Evolutionary conservation across 768 basidiomycete genomes (phyloP), one percentile per base, ranked within the genome.

Genomic region (Suillus subluteus): DNA sequence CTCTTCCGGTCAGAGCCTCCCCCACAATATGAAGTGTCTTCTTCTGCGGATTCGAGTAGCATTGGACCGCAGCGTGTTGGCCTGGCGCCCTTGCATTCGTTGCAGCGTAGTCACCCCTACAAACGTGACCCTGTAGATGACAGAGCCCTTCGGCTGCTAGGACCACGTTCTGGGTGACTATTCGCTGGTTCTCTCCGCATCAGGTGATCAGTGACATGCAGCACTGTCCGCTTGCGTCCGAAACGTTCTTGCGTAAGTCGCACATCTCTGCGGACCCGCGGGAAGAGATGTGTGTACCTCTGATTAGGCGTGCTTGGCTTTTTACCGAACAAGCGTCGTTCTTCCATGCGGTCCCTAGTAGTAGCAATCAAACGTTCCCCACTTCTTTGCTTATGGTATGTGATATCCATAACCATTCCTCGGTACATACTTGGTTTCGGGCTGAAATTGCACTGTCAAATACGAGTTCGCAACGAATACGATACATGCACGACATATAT

Each of bases 111-210:
- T 52, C 86, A 86, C 69, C 83, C 86, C 8, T 91, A 88, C 64
- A 81, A 83, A 59, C 83, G 91, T 65, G 82, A 88, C 64, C 87
- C 86, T 32, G 70, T 81, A 37, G 91, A 92, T 74, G 91, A 91
- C 69, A 82, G 82, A 66, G 83, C 85, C 46, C 73, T 92, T 71
- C 81, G 89, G 46, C 74, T 84, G 62, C 78, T 88, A 55, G 75
- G 77, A 46, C 76, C 79, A 58, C 78, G 76, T 59, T 73, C 78
- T 43, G 78, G 74, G 74, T 79, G 78, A 77, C 75, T 76, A 75
- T 74, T 77, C 67, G 67, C 65, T 63, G 66, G 48, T 66, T 67
- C 12, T 26, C 40, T 61, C 9, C 11, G 32, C 59, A 21, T 30
- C 26, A 12, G 41, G 41, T 23, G 59, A 43, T 52, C 38, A 30